phyloP scores from a whole-genome alignment of 2,329 filamentous ascomycete genomes.

The Ophidiomyces ophidiicola region DNA sequence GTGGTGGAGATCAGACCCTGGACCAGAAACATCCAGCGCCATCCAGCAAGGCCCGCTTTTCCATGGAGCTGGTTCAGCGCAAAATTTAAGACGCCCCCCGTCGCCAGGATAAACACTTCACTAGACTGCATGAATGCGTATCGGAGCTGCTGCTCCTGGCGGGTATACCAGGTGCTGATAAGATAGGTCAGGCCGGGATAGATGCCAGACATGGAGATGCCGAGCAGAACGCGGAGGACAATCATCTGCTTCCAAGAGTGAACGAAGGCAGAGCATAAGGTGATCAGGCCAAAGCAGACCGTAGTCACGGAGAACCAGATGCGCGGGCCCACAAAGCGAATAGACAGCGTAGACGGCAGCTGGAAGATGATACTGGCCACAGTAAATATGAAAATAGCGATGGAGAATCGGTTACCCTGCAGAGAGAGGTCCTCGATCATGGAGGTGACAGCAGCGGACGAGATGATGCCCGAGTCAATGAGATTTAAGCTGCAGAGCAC shows the following conservation, averaged over 20 bases:
- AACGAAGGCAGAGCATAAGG: conserved; percentile 56
- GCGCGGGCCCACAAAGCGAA: conserved; percentile 52
- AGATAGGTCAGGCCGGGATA: conserved; percentile 36
- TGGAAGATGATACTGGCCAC: conserved; percentile 56
- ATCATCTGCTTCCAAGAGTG: conserved; percentile 59
- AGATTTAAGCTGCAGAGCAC: conserved; percentile 59
- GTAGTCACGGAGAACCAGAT: conserved; percentile 51
- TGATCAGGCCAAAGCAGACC: conserved; percentile 51
- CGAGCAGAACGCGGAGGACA: conserved; percentile 51
- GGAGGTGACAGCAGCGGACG: conserved; percentile 55
- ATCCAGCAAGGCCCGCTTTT: conserved; percentile 44
- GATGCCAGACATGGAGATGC: conserved; percentile 46
- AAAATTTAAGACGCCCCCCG: conserved; percentile 55
- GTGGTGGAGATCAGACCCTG: conserved; percentile 50
- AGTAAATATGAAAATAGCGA: conserved; percentile 63
- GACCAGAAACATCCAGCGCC: conserved; percentile 59
- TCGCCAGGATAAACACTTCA: conserved; percentile 53
- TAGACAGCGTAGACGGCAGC: conserved; percentile 54
- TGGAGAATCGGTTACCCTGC: conserved; percentile 53
- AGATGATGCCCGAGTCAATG: conserved; percentile 58
- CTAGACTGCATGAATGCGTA: conserved; percentile 54
- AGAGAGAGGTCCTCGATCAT: conserved; percentile 54
- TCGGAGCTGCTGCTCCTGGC: conserved; percentile 53
- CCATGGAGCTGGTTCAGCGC: conserved; percentile 54
- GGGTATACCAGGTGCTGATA: conserved; percentile 48